These are phyloP conservation scores for Pseudopyricularia cyperi DNA, from an alignment of 2,329 filamentous ascomycete genomes.

Conservation along the genomic window DNA sequence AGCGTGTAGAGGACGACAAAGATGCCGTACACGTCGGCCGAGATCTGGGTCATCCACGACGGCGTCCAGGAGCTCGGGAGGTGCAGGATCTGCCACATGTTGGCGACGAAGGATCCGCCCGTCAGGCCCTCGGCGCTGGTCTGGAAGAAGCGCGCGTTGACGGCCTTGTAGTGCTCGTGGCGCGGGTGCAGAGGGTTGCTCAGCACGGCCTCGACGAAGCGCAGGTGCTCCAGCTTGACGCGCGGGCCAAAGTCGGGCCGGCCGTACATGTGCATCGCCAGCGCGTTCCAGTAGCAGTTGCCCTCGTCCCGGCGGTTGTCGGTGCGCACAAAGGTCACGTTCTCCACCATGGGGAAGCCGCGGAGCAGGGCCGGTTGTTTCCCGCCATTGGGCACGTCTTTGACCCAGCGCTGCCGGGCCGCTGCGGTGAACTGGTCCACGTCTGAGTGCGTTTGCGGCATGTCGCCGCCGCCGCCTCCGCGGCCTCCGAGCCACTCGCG, in stretches of 20 bases:
- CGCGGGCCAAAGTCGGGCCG: constrained; percentile 8
- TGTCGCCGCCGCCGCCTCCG: not conserved
- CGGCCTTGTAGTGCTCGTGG: constrained; percentile 10
- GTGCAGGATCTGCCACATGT: constrained; percentile 16
- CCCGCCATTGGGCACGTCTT: not conserved
- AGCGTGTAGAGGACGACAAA: constrained; percentile 14
- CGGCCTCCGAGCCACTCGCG: not conserved
- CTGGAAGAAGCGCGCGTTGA: constrained; percentile 13
- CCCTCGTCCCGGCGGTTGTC: constrained; percentile 7
- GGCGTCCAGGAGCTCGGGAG: constrained; percentile 15
- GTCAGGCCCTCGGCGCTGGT: not conserved
- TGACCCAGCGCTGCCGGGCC: not conserved
- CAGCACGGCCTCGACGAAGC: constrained; percentile 12
- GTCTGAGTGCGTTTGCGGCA: not conserved
- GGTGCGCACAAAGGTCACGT: constrained; percentile 11
- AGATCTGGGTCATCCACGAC: constrained; percentile 14
- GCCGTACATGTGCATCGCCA: constrained; percentile 13
- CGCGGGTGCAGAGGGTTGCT: constrained; percentile 10
- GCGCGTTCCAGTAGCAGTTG: constrained; percentile 18
- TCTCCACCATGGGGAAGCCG: constrained; percentile 16
- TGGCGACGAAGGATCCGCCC: constrained; percentile 6
- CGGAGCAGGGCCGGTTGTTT: constrained; percentile 3
- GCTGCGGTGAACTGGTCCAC: not conserved
- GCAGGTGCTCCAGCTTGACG: constrained; percentile 17
- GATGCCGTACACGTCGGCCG: constrained; percentile 17